These are phyloP conservation scores for Asclepias syriaca DNA, from an alignment of 257 asterid species.

Conservation along the genomic window DNA sequence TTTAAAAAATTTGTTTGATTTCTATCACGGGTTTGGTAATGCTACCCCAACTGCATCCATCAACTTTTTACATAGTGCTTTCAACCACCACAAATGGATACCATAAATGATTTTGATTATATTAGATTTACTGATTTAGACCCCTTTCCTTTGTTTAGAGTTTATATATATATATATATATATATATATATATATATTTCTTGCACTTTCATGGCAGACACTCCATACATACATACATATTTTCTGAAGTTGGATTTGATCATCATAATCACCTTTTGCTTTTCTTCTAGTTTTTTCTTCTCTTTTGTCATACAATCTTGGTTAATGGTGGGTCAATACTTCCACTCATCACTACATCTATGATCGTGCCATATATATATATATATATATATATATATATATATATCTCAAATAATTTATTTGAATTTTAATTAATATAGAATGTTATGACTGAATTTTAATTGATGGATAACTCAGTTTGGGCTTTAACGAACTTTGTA, in stretches of 20 bases:
- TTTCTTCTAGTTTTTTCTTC: background rate
- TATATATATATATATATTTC: no score
- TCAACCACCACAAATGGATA: slow-evolving; percentile 34
- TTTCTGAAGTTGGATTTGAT: background rate
- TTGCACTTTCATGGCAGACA: slow-evolving; percentile 7
- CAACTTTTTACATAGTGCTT: slow-evolving; percentile 40
- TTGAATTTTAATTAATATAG: no score
- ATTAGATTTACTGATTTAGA: background rate
- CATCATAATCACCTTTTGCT: background rate
- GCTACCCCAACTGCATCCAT: slow-evolving; percentile 34
- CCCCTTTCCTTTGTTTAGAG: no score
- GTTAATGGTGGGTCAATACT: slow-evolving; percentile 8
- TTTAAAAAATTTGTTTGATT: background rate
- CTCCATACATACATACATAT: background rate
- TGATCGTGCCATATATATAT: background rate
- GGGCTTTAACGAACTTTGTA: no score
- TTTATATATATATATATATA: no score
- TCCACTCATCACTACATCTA: background rate
- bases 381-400: no score
- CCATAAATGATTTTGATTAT: background rate
- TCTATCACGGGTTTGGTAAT: slow-evolving; percentile 39
- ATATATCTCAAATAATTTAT: no score
- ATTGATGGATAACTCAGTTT: no score
- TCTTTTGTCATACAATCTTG: background rate
- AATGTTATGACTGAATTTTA: no score